A percentile compares a stretch with the other conserved stretches of the same genome.
Evolutionary conservation across 768 basidiomycete species (phyloP).

Genomic region (Tylopilus subfusipes): DNA sequence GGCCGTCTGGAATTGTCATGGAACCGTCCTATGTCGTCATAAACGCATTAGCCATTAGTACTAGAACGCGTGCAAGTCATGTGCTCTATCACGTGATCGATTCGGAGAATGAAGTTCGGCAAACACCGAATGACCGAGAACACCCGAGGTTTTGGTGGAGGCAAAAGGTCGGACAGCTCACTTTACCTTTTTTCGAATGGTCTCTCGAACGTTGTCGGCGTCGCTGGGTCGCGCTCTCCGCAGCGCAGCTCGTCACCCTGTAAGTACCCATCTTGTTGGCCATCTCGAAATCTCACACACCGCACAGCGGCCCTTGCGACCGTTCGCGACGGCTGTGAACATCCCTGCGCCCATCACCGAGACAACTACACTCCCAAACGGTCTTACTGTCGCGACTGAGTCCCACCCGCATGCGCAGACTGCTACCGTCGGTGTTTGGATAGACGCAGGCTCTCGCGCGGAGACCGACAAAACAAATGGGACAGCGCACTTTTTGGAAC

Average conservation of each 20-base stretch:
- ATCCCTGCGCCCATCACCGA: slow-evolving; percentile 75
- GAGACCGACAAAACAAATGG: slow-evolving; percentile 95
- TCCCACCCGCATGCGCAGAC: slow-evolving; percentile 88
- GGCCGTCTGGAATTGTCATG: slow-evolving; percentile 19
- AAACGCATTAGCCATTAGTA: not conserved
- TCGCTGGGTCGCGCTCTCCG: slow-evolving; percentile 43
- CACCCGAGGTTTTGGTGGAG: slow-evolving; percentile 25
- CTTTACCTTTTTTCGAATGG: slow-evolving; percentile 37
- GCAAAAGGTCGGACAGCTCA: not conserved
- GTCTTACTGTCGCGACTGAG: slow-evolving; percentile 93
- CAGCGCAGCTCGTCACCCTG: slow-evolving; percentile 35
- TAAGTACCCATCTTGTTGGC: slow-evolving; percentile 16
- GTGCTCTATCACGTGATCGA: slow-evolving; percentile 3
- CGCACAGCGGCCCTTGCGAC: slow-evolving; percentile 52
- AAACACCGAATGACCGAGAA: slow-evolving; percentile 30
- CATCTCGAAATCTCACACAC: slow-evolving; percentile 1
- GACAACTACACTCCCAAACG: slow-evolving; percentile 90
- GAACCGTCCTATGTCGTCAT: not conserved
- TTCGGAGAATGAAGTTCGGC: slow-evolving; percentile 27
- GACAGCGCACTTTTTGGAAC: slow-evolving; percentile 97
- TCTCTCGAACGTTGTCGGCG: slow-evolving; percentile 42
- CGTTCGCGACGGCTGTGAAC: slow-evolving; percentile 72
- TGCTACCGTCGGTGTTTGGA: slow-evolving; percentile 99
- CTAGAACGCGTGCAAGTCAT: no score
- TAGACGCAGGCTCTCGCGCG: slow-evolving; percentile 95